Evolutionary conservation across 768 basidiomycete species (phyloP).

Genomic region (Psilocybe cubensis): DNA sequence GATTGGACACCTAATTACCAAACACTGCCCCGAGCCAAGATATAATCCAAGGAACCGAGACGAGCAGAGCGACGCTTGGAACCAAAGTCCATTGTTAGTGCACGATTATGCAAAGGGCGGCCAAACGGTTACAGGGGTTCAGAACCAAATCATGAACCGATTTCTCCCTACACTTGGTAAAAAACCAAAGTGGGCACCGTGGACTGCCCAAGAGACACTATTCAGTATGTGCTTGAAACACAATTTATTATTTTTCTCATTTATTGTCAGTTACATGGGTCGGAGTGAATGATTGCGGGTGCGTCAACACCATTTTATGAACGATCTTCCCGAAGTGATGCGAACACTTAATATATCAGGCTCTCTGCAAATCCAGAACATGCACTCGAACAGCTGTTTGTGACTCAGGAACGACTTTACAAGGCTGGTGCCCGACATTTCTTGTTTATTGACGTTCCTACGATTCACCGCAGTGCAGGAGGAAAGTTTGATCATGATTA

Average conservation of each 20-base stretch:
- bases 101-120: conserved; percentile 65
- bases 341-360: conserved; percentile 3
- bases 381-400: conserved; percentile 40
- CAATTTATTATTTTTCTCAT: not conserved
- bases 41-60: conserved; percentile 21
- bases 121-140: conserved; percentile 44
- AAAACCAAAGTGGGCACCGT: conserved; percentile 40
- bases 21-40: conserved; percentile 39
- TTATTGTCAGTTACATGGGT: conserved; percentile 57
- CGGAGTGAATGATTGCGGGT: conserved; percentile 72
- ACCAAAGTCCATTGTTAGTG: conserved; percentile 44
- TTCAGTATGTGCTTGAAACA: conserved; percentile 41
- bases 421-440: conserved; percentile 55
- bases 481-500: conserved; percentile 24
- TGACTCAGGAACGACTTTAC: conserved; percentile 51
- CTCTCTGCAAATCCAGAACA: not conserved
- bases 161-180: conserved; percentile 44
- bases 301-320: conserved; percentile 16
- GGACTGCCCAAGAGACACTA: conserved; percentile 45
- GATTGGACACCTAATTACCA: conserved; percentile 61
- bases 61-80: conserved; percentile 33
- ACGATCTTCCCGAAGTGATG: conserved; percentile 23
- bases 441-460: conserved; percentile 62
- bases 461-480: conserved; percentile 53
- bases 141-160: conserved; percentile 37